Base-by-base conservation (phyloP, 441 rosid genomes). In the Populus trichocarpa region DNA sequence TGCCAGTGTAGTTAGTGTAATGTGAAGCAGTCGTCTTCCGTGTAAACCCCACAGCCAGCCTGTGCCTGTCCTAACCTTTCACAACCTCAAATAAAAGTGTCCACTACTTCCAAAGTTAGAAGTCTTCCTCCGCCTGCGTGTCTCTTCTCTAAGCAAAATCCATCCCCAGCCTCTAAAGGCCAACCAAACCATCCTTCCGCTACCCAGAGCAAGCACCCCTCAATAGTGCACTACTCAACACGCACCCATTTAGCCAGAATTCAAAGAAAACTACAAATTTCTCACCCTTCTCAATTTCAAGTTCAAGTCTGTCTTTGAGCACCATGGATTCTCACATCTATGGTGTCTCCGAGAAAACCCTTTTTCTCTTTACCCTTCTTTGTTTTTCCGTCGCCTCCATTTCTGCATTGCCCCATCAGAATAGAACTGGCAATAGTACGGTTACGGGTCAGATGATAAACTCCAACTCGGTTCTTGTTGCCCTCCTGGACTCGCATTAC, bases 401-500 rank as follows among this genome's bases (percentile, higher is more conserved):
- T 4, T 71, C 79, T 38, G 88, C 93, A 89, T 90, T 90, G 84
- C 81, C 90, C 26, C 84, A 74, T 25, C 75, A 74, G 14, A 13
- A 67, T 6, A 82, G 79, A 38, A 50, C 76, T 2, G 80, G 86
- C 32, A 83, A 85, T 3, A 72, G 79, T 14, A 81, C 86, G 30
- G 61, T 13, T 2, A 50, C 84, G 3, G 80, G 70, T 78, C 90
- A 80, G 70, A 83, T 87, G 57, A 92, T 94, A 70, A 92, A 88
- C 87, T 94, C 98, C 32, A 92, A 94, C 73, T 94, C 98, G 0
- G 92, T 94, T 64, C 95, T 94, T 28, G 97, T 94, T 1, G 98
- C 97, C 28, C 94, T 94, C 16, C 96, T 94, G 16, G 98, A 94
- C 81, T 94, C 98, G 53, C 98, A 90, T 88, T 94, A 92, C 83